Conservation (phyloP, 75 land plant genomes). For the Cryptomeria japonica region DNA sequence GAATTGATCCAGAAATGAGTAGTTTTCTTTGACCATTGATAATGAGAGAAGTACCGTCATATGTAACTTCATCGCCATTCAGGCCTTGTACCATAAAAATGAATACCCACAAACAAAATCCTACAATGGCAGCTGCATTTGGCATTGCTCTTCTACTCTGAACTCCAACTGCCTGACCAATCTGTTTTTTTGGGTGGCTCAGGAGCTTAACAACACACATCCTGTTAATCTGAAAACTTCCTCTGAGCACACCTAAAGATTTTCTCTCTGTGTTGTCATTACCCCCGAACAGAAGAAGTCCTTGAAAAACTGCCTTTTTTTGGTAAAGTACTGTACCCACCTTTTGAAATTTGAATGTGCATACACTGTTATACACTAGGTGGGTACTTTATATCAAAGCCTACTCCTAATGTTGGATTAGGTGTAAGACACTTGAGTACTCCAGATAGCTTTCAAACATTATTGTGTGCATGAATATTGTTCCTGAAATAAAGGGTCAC, state of each 20-base stretch:
- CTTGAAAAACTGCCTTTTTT: not conserved
- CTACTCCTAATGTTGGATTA: not conserved
- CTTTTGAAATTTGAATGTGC: not conserved
- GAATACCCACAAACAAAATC: not conserved
- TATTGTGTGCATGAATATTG: not conserved
- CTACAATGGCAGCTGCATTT: not conserved
- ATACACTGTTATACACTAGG: not conserved
- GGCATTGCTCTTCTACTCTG: not conserved
- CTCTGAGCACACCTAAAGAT: not conserved
- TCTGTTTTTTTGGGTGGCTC: not conserved
- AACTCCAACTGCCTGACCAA: not conserved
- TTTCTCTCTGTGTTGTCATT: not conserved
- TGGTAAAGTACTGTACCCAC: not conserved
- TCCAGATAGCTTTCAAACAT: not conserved
- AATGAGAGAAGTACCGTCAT: slow-evolving; percentile 24
- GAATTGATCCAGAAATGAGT: slow-evolving; percentile 28
- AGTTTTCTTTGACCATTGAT: slow-evolving; percentile 25
- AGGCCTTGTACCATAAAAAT: not conserved
- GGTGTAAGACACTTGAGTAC: not conserved
- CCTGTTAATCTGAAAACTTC: not conserved
- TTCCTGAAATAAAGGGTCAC: not conserved
- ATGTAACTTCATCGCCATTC: not conserved
- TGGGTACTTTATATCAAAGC: not conserved
- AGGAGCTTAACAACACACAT: not conserved
- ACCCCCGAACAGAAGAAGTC: not conserved